phyloP scores from a whole-genome alignment of 2,329 filamentous ascomycete genomes.

The Whalleya microplaca region DNA sequence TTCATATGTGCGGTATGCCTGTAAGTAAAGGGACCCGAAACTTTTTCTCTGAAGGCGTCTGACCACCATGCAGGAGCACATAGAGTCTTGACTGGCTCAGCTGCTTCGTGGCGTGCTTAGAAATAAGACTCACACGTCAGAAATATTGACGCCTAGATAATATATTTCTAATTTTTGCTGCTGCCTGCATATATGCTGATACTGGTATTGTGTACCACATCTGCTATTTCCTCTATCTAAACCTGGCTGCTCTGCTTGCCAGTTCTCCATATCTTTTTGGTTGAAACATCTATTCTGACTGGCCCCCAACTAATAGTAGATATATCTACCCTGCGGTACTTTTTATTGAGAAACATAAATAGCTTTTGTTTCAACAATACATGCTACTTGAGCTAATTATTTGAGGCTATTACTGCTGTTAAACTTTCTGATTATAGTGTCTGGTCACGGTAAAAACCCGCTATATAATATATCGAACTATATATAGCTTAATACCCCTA shows the following conservation, averaged over 20 bases:
- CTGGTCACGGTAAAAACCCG: no score
- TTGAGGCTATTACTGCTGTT: no score
- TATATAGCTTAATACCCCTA: no score
- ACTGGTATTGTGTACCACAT: conserved; percentile 28
- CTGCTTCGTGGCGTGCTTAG: conserved; percentile 21
- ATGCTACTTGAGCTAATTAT: no score
- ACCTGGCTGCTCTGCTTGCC: conserved; percentile 19
- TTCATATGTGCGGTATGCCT: conserved; percentile 13
- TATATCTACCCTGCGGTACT: no score
- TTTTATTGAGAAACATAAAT: no score
- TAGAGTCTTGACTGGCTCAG: conserved; percentile 18
- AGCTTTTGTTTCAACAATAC: no score
- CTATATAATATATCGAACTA: no score
- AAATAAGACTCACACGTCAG: conserved; percentile 22
- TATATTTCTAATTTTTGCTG: conserved; percentile 21
- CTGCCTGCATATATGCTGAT: conserved; percentile 14
- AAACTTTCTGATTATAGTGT: no score
- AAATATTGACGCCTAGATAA: conserved; percentile 22
- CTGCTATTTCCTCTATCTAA: conserved; percentile 25
- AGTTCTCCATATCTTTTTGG: conserved; percentile 5
- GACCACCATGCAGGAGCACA: conserved; percentile 8
- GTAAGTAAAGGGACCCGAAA: neutral
- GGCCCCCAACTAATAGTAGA: no score
- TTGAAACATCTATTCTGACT: no score
- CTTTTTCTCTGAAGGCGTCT: neutral